Conservation (phyloP, 257 asterid species). For the Solanum clarkiae region DNA sequence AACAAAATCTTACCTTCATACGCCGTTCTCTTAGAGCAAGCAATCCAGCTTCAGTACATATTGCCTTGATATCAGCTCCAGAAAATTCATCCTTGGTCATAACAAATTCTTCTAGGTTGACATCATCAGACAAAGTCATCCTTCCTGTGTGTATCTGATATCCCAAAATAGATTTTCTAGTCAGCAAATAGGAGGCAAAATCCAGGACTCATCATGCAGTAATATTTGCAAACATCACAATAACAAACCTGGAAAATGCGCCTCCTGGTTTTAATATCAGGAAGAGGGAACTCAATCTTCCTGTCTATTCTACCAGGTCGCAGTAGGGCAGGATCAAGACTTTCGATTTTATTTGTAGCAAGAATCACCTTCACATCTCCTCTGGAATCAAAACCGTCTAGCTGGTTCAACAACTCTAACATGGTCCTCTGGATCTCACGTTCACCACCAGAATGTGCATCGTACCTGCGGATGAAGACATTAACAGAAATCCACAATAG, state of each 20-base stretch:
- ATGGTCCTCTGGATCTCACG: conserved; percentile 97
- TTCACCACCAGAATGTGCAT: conserved; percentile 96
- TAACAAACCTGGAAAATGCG: conserved; percentile 66
- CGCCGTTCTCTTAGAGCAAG: conserved; percentile 89
- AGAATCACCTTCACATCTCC: conserved; percentile 93
- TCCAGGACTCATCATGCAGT: not conserved
- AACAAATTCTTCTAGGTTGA: conserved; percentile 84
- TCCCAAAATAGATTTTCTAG: not conserved
- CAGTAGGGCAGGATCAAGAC: conserved; percentile 87
- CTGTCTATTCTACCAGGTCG: conserved; percentile 91
- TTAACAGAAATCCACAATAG: not conserved
- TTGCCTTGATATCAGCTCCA: conserved; percentile 95
- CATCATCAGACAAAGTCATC: conserved; percentile 89
- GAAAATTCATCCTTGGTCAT: conserved; percentile 93
- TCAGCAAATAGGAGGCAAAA: not conserved
- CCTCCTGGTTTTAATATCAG: conserved; percentile 81
- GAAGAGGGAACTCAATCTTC: conserved; percentile 84
- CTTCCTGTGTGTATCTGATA: conserved; percentile 82
- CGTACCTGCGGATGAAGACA: conserved; percentile 38
- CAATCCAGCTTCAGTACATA: conserved; percentile 93
- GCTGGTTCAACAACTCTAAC: conserved; percentile 80
- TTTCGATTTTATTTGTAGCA: conserved; percentile 81
- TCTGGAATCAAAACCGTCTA: conserved; percentile 91
- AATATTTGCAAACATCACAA: not conserved
- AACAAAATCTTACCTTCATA: conserved; percentile 50